Percentiles rank a stretch among this genome's conserved stretches.
These are phyloP conservation scores for Ogataea nitratoaversa DNA, from an alignment of 805 yeast species.

Conservation along the genomic window DNA sequence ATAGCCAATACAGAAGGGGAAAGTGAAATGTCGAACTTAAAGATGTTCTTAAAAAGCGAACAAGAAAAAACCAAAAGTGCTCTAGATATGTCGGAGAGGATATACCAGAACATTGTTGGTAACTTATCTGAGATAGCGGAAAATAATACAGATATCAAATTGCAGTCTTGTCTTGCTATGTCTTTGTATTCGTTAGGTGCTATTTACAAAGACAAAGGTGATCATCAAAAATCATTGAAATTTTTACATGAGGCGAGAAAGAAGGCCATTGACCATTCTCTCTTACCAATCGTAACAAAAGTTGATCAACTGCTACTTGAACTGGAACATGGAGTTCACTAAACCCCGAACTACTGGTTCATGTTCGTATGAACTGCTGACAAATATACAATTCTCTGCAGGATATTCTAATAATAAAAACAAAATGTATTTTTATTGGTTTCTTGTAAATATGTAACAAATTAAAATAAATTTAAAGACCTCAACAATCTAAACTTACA, in stretches of 20 bases:
- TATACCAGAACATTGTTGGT: slow-evolving; percentile 18
- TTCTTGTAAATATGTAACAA: slow-evolving; percentile 14
- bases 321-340: slow-evolving; percentile 21
- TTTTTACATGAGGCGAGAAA: slow-evolving; percentile 64
- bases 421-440: slow-evolving; percentile 6
- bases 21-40: slow-evolving; percentile 5
- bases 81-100: slow-evolving; percentile 15
- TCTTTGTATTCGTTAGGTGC: slow-evolving; percentile 87
- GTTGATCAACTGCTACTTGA: slow-evolving; percentile 58
- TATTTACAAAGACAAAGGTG: slow-evolving; percentile 55
- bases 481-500: slow-evolving; percentile 12
- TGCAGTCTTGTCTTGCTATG: slow-evolving; percentile 46
- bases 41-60: slow-evolving; percentile 10
- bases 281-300: slow-evolving; percentile 55
- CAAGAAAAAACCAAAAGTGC: slow-evolving; percentile 8
- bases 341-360: no score
- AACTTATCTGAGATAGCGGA: slow-evolving; percentile 3
- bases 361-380: no score
- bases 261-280: slow-evolving; percentile 64
- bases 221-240: slow-evolving; percentile 54
- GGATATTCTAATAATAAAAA: not conserved
- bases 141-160: not conserved
- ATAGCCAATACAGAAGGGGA: slow-evolving; percentile 3
- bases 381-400: no score
- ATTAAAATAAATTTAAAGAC: slow-evolving; percentile 9